Evolutionary conservation across 257 asterid genomes (phyloP).

Genomic region (Misopates orontium): DNA sequence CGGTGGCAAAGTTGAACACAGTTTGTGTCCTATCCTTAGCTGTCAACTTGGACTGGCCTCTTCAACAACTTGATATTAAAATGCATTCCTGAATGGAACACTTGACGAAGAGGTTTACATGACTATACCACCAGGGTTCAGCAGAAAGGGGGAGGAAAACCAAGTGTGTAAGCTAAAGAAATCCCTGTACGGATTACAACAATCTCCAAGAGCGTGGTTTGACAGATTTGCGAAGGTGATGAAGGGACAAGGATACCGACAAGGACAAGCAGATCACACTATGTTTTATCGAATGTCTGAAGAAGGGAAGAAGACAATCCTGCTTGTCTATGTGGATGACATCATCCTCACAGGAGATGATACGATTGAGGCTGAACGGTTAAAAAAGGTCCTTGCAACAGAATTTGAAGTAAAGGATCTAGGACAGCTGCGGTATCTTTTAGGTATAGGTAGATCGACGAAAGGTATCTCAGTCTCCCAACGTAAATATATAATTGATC

Average conservation of each 20-base stretch:
- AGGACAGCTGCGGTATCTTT: too few species aligned
- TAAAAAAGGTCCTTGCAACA: not conserved
- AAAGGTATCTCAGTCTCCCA: not conserved
- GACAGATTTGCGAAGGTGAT: not conserved
- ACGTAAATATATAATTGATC: not conserved
- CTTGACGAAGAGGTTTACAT: too few species aligned
- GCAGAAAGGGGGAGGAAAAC: too few species aligned
- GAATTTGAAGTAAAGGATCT: not conserved
- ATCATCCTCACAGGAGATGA: not conserved
- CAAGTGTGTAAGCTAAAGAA: too few species aligned
- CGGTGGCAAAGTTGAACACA: not conserved
- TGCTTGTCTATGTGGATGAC: not conserved
- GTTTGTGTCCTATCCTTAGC: not conserved
- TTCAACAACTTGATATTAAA: not conserved
- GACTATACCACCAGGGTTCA: too few species aligned
- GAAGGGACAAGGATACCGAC: not conserved
- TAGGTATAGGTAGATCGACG: not conserved
- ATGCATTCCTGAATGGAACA: too few species aligned
- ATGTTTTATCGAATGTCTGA: not conserved
- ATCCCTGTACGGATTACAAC: too few species aligned
- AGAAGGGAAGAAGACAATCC: not conserved
- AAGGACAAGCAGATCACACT: not conserved
- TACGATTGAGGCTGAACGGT: not conserved
- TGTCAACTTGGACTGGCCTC: not conserved
- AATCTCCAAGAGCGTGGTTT: too few species aligned